These are phyloP conservation scores for Cinnamomum chago DNA, from an alignment of 164 flowering plant genomes.

Conservation along the genomic window DNA sequence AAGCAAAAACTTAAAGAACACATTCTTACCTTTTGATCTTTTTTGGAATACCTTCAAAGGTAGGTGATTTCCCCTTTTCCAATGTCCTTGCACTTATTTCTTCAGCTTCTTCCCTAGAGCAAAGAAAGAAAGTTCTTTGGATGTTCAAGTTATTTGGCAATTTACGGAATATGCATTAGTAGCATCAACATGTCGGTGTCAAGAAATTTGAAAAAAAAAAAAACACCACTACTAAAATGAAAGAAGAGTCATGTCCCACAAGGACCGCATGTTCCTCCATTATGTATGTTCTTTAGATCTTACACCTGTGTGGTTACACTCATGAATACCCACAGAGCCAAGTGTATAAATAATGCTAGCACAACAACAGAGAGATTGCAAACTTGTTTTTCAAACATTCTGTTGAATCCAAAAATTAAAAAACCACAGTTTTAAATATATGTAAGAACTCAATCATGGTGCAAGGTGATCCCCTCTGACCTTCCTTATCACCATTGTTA, in stretches of 20 bases:
- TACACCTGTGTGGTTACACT: too few relatives aligned
- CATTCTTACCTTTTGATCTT: constrained; percentile 41
- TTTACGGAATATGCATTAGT: not conserved
- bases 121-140: not conserved
- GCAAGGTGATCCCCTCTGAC: too few relatives aligned
- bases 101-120: constrained; percentile 64
- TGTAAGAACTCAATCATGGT: too few relatives aligned
- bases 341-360: too few relatives aligned
- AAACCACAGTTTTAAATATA: too few relatives aligned
- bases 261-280: not conserved
- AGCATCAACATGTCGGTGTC: not conserved
- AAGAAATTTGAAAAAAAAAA: too few relatives aligned
- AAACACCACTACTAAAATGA: too few relatives aligned
- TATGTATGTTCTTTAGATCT: not conserved
- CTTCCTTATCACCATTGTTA: too few relatives aligned
- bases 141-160: not conserved
- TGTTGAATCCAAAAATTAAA: too few relatives aligned
- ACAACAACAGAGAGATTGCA: too few relatives aligned
- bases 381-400: too few relatives aligned
- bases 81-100: constrained; percentile 33
- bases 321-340: too few relatives aligned
- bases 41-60: constrained; percentile 34
- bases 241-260: not conserved
- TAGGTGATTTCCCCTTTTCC: constrained; percentile 10
- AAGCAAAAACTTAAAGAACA: not conserved